A percentile compares a stretch with the other conserved stretches of the same genome.
phyloP scores from a whole-genome alignment of 23 red algal species.

The Agarophyton chilense region DNA sequence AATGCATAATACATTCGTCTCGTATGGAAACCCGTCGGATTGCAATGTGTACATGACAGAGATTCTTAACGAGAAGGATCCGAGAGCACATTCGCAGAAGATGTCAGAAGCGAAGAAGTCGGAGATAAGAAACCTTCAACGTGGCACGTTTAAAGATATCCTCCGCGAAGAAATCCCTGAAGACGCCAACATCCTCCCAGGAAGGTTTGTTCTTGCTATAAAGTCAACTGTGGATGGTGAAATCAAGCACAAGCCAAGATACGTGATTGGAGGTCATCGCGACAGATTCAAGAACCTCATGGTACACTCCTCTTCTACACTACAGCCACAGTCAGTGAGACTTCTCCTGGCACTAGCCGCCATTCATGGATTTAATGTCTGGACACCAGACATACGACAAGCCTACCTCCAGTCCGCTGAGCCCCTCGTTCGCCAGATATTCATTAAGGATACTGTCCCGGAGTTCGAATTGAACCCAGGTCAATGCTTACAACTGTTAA shows the following conservation, averaged over 20 bases:
- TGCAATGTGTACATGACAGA: not conserved
- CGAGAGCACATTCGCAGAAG: not conserved
- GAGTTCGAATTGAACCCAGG: slow-evolving; percentile 1
- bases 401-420: slow-evolving; percentile 27
- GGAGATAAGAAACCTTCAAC: slow-evolving; percentile 9
- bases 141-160: slow-evolving; percentile 3
- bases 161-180: slow-evolving; percentile 19
- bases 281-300: slow-evolving; percentile 21
- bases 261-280: slow-evolving; percentile 54
- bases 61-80: not conserved
- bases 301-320: not conserved
- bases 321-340: not conserved
- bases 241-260: slow-evolving; percentile 27
- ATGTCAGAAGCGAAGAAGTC: slow-evolving; percentile 12
- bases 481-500: slow-evolving; percentile 25
- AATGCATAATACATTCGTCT: not conserved
- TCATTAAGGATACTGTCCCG: slow-evolving; percentile 9
- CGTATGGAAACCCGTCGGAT: not conserved
- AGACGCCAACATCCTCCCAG: slow-evolving; percentile 43
- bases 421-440: not conserved
- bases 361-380: slow-evolving; percentile 13
- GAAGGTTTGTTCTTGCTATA: slow-evolving; percentile 25
- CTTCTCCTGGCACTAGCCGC: slow-evolving; percentile 12
- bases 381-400: slow-evolving; percentile 20
- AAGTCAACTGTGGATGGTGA: slow-evolving; percentile 6